phyloP scores from a whole-genome alignment of 1,139 yeast species.

The Schwanniomyces etchellsii region DNA sequence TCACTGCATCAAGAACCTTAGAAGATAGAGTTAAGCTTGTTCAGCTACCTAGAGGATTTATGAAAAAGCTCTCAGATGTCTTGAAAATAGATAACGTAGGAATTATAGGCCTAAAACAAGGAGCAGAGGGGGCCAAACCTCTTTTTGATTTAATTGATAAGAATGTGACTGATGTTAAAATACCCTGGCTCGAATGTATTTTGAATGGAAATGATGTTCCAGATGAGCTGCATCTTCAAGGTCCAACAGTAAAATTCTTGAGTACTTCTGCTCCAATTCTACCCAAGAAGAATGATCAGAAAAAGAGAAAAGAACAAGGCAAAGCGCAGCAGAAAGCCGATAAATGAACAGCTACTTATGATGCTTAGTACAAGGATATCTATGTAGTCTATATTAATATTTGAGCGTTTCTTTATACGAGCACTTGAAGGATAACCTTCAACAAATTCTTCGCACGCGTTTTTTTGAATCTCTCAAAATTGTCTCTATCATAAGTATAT shows the following conservation, averaged over 20 bases:
- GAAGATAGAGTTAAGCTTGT: constrained; percentile 39
- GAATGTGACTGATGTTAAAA: constrained; percentile 30
- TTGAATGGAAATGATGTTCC: constrained; percentile 12
- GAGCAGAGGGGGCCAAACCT: constrained; percentile 19
- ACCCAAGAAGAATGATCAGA: constrained; percentile 18
- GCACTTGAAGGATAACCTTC: too few relatives aligned
- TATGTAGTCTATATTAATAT: too few relatives aligned
- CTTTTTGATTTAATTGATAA: constrained; percentile 26
- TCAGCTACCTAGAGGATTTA: constrained; percentile 48
- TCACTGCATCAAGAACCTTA: constrained; percentile 32
- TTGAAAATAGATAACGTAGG: constrained; percentile 22
- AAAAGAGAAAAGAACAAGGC: constrained; percentile 12
- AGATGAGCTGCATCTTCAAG: constrained; percentile 12
- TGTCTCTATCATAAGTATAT: neutral
- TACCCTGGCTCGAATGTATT: constrained; percentile 41
- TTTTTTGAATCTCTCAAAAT: too few relatives aligned
- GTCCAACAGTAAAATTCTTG: constrained; percentile 33
- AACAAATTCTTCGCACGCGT: too few relatives aligned
- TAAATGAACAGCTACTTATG: too few relatives aligned
- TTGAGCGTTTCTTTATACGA: too few relatives aligned
- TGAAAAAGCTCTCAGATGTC: constrained; percentile 26
- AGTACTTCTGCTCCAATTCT: constrained; percentile 37
- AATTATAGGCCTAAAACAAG: constrained; percentile 23
- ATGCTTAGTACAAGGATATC: too few relatives aligned
- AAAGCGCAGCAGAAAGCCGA: too few relatives aligned